phyloP scores from a whole-genome alignment of 345 rosid species.

The Microcos paniculata region DNA sequence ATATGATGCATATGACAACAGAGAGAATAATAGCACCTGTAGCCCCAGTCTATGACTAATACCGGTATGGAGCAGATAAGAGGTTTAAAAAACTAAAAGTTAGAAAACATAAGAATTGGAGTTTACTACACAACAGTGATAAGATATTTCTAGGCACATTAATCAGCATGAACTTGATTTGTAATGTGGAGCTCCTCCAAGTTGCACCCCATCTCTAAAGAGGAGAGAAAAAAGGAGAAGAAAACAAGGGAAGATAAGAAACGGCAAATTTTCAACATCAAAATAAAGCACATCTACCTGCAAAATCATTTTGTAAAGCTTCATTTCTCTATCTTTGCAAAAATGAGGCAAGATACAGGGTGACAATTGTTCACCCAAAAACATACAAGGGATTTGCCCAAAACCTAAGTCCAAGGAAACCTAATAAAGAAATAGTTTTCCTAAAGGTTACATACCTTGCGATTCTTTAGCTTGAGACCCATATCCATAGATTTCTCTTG shows the following conservation, averaged over 20 bases:
- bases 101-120: neutral
- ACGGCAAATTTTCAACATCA: neutral
- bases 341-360: neutral
- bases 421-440: neutral
- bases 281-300: neutral
- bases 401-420: neutral
- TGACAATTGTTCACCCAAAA: constrained; percentile 1
- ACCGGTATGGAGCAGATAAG: neutral
- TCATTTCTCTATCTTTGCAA: neutral
- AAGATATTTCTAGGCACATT: neutral
- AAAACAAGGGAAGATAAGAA: neutral
- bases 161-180: neutral
- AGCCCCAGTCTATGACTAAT: neutral
- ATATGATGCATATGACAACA: neutral
- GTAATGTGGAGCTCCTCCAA: neutral
- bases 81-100: neutral
- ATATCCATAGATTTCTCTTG: constrained; percentile 99
- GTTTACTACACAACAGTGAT: neutral
- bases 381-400: neutral
- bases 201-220: neutral
- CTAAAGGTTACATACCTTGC: constrained; percentile 61
- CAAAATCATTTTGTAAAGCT: neutral
- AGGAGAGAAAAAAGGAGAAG: neutral
- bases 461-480: constrained; percentile 96
- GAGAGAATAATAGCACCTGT: neutral